These are phyloP conservation scores for Clarireedia hainanense DNA, from an alignment of 2,329 filamentous ascomycete genomes.

Conservation along the genomic window DNA sequence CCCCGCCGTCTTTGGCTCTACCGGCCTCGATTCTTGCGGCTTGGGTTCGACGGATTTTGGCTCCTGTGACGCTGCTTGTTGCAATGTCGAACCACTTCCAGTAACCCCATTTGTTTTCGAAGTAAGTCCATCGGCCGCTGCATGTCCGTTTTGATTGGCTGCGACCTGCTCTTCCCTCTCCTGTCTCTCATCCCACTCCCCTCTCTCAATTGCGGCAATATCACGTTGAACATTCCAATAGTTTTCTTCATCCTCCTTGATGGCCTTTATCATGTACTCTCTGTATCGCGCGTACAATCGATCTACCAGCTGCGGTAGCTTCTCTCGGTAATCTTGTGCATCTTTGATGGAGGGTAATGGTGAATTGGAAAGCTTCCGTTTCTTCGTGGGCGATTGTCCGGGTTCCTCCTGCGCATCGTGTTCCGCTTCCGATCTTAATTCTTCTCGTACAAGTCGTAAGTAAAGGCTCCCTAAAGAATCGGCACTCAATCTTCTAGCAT, in stretches of 20 bases:
- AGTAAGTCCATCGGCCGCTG: neutral
- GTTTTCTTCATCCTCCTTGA: conserved; percentile 65
- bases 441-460: conserved; percentile 66
- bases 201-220: conserved; percentile 59
- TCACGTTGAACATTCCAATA: conserved; percentile 59
- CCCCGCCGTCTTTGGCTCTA: neutral
- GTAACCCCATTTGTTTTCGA: neutral
- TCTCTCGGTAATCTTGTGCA: conserved; percentile 53
- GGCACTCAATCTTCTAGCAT: conserved; percentile 65
- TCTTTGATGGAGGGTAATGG: conserved; percentile 58
- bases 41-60: conserved; percentile 3
- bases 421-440: conserved; percentile 45
- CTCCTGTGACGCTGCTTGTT: neutral
- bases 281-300: conserved; percentile 71
- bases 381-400: conserved; percentile 51
- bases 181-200: conserved; percentile 40
- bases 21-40: conserved; percentile 7
- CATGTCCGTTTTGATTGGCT: conserved; percentile 4
- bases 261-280: conserved; percentile 58
- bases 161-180: conserved; percentile 16
- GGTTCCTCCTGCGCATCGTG: conserved; percentile 34
- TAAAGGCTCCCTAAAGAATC: conserved; percentile 76
- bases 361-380: conserved; percentile 66
- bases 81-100: neutral
- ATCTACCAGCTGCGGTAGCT: conserved; percentile 62